phyloP scores from a whole-genome alignment of 441 rosid species.

The Euphorbia celastroides region DNA sequence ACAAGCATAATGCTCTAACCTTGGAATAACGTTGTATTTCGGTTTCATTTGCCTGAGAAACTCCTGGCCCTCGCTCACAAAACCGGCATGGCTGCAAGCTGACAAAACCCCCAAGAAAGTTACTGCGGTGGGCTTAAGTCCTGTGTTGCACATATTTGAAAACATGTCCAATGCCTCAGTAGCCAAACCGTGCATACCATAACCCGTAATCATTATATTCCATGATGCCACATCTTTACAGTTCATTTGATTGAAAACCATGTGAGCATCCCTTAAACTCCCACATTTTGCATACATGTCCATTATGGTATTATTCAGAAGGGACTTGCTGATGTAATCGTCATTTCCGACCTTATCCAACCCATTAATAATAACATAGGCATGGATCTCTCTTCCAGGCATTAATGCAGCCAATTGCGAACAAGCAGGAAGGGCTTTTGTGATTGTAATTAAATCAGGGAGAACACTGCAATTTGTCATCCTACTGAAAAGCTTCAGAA shows the following conservation, averaged over 20 bases:
- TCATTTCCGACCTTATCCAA: neutral
- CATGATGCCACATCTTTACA: neutral
- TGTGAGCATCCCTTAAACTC: neutral
- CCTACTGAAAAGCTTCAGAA: neutral
- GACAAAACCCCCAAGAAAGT: neutral
- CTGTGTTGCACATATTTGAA: neutral
- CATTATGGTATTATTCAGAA: neutral
- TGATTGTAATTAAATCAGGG: neutral
- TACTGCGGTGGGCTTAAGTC: neutral
- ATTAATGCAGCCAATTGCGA: neutral
- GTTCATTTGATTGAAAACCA: neutral
- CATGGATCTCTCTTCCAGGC: neutral
- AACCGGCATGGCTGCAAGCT: neutral
- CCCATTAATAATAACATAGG: neutral
- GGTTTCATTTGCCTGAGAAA: neutral
- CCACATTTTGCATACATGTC: conserved; percentile 1
- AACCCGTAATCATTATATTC: neutral
- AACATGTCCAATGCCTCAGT: neutral
- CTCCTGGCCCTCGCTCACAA: neutral
- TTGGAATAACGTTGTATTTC: neutral
- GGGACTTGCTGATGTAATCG: neutral
- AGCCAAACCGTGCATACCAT: neutral
- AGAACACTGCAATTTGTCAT: neutral
- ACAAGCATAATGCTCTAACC: neutral
- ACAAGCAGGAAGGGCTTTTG: neutral